A percentile compares a stretch with the other conserved stretches of the same genome.
These are phyloP conservation scores for Bretschneidera sinensis DNA, from an alignment of 345 rosid species.

Conservation along the genomic window DNA sequence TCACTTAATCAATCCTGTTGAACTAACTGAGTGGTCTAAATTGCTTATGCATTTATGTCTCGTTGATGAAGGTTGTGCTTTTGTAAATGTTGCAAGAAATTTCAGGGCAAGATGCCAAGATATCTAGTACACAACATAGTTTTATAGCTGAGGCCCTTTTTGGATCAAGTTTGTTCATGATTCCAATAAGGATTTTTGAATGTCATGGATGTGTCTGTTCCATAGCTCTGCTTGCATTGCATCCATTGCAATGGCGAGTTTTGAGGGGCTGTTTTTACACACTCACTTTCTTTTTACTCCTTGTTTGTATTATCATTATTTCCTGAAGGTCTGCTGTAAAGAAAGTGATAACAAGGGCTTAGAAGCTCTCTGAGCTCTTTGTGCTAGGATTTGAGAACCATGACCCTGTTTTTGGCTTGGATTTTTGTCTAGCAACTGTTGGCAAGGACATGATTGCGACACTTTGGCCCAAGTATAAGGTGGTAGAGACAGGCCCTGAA, in stretches of 20 bases:
- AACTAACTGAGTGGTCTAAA: background rate
- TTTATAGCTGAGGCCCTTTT: background rate
- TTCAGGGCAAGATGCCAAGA: constrained; percentile 6
- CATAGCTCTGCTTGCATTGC: background rate
- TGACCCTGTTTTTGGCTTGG: too few relatives aligned
- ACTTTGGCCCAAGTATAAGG: too few relatives aligned
- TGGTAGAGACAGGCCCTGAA: too few relatives aligned
- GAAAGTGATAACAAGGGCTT: too few relatives aligned
- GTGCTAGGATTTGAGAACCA: too few relatives aligned
- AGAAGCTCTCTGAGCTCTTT: too few relatives aligned
- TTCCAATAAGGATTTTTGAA: background rate
- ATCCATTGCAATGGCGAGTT: background rate
- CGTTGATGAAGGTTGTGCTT: background rate
- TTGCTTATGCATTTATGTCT: background rate
- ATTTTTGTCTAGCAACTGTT: too few relatives aligned
- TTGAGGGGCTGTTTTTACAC: background rate
- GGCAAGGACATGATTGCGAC: too few relatives aligned
- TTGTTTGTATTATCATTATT: too few relatives aligned
- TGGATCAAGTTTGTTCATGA: background rate
- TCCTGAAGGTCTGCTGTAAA: too few relatives aligned
- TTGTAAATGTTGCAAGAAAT: constrained; percentile 1
- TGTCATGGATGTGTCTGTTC: background rate
- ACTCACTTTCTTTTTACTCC: too few relatives aligned
- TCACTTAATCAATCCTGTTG: background rate
- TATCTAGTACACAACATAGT: background rate